phyloP scores from a whole-genome alignment of 148 eudicot genomes.

The Silene latifolia region DNA sequence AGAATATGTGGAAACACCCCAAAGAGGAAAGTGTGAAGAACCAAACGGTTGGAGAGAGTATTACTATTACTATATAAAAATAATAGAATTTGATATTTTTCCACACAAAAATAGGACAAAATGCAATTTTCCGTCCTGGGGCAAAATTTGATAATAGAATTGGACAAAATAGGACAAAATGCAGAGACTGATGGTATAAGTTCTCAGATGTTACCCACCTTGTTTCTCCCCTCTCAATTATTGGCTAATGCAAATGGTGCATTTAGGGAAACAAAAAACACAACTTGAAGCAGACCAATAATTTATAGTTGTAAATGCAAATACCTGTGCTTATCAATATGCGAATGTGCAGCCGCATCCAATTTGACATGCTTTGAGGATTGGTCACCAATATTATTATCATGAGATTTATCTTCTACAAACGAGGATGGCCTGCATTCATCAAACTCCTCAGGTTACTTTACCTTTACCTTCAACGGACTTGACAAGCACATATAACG shows the following conservation, averaged over 20 bases:
- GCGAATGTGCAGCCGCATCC: constrained; percentile 59
- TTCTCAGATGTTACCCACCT: background rate
- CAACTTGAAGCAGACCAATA: background rate
- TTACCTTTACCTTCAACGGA: background rate
- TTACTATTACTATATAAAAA: too few species aligned
- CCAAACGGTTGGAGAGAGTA: too few species aligned
- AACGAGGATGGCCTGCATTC: constrained; percentile 46
- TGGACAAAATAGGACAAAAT: too few species aligned
- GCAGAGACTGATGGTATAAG: background rate
- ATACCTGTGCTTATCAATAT: constrained; percentile 87
- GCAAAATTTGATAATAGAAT: too few species aligned
- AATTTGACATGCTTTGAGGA: constrained; percentile 52
- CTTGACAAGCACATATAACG: constrained; percentile 5
- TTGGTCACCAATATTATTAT: constrained; percentile 36
- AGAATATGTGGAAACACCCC: too few species aligned
- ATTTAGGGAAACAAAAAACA: background rate
- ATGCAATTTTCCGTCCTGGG: too few species aligned
- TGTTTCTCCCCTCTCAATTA: background rate
- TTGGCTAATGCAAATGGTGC: background rate
- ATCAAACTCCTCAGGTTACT: constrained; percentile 2
- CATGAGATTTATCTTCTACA: constrained; percentile 39
- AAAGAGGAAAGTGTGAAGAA: too few species aligned
- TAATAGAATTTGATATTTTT: too few species aligned
- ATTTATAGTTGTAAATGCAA: background rate
- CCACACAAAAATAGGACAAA: too few species aligned